Base-by-base conservation (phyloP, 345 rosid species). In the Psidium guajava region DNA sequence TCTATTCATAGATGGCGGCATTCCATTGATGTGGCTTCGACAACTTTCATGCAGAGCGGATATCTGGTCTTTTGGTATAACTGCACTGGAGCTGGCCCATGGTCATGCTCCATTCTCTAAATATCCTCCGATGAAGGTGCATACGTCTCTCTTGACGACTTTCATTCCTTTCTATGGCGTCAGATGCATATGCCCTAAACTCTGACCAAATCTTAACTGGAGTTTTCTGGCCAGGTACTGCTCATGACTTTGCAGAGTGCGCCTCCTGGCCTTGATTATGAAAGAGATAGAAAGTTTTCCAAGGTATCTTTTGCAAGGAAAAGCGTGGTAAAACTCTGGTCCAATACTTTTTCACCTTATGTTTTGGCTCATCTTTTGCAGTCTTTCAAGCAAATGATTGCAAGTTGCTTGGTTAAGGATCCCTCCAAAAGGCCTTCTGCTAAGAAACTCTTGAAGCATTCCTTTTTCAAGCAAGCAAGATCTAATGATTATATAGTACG, bases 21-120 rank as follows among this genome's bases (percentile, higher is more conserved):
- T 56, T 75, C 86, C 36, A 75, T 75, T 86, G 84, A 88, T 84
- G 81, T 86, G 85, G 89, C 85, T 88, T 81, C 83, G 69, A 40
- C 32, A 90, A 85, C 82, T 88, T 88, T 50, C 83, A 56, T 86
- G 87, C 92, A 97, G 99, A 94, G 99, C 98, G 84, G 99, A 97
- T 90, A 97, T 97, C 81, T 97, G 99, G 99, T 97, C 99, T 15
- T 97, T 97, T 88, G 99, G 99, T 74, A 97, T 97, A 82, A 97
- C 99, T n/a, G 99, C 98, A 85, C 84, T 97, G 85, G 99, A 97
- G 93, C 98, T 97, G 88, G 98, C 99, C 54, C 99, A 95, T 91
- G 99, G 99, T n/a, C 99, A 96, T 89, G 99, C 99, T 85, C 99
- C 99, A 81, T 96, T 96, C 89, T 96, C 99, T n/a, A 96, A 96